Percentiles rank a stretch among this genome's conserved stretches.
phyloP scores from a whole-genome alignment of 2,329 filamentous ascomycete species.

The Epichloe gansuensis region DNA sequence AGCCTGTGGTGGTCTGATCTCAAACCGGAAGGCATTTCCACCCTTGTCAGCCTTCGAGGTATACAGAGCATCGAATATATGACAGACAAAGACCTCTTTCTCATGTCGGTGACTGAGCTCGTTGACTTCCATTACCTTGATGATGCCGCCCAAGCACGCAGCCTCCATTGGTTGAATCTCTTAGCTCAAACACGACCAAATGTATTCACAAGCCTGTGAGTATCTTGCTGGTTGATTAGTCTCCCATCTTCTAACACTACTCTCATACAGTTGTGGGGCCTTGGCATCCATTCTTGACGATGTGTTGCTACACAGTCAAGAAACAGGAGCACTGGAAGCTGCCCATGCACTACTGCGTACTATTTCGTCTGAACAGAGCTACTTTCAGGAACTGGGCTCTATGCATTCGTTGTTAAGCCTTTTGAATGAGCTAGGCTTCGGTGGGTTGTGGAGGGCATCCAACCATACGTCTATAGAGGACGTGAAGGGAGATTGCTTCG shows the following conservation, averaged over 20 bases:
- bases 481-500: conserved; percentile 37
- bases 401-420: conserved; percentile 36
- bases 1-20: conserved; percentile 48
- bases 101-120: conserved; percentile 50
- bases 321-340: conserved; percentile 43
- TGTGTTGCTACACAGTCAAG: conserved; percentile 50
- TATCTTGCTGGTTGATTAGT: conserved; percentile 4
- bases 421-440: conserved; percentile 48
- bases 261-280: conserved; percentile 34
- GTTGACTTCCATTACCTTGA: conserved; percentile 55
- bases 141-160: conserved; percentile 46
- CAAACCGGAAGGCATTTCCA: conserved; percentile 25
- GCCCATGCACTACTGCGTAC: conserved; percentile 48
- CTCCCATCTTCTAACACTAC: conserved; percentile 3
- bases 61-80: conserved; percentile 28
- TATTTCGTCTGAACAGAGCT: conserved; percentile 40
- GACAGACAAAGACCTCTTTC: conserved; percentile 47
- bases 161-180: conserved; percentile 45
- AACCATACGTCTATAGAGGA: conserved; percentile 37
- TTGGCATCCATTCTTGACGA: conserved; percentile 48
- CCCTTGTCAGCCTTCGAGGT: conserved; percentile 13
- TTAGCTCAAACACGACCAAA: conserved; percentile 40
- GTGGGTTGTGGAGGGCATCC: conserved; percentile 47
- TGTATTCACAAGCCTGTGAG: conserved; percentile 47
- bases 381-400: conserved; percentile 34